These are phyloP conservation scores for Rhododendron ferrugineum DNA, from an alignment of 148 eudicot genomes.

Conservation along the genomic window DNA sequence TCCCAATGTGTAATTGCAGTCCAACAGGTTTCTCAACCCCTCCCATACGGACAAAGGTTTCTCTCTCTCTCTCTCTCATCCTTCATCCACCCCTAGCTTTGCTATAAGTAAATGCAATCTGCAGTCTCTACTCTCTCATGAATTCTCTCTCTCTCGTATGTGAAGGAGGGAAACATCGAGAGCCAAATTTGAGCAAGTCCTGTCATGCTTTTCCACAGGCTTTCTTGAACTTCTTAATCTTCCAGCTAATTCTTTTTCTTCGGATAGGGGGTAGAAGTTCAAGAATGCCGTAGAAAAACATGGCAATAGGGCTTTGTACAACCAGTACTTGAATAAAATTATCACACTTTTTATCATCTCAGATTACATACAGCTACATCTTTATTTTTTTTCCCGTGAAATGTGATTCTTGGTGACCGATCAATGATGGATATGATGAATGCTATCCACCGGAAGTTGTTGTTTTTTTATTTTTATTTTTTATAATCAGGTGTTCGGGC, in stretches of 20 bases:
- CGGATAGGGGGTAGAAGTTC: not conserved
- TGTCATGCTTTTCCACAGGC: slow-evolving; percentile 3
- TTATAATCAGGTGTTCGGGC: not conserved
- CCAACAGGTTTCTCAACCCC: too few relatives aligned
- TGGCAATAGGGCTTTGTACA: not conserved
- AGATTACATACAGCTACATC: not conserved
- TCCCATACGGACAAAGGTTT: too few relatives aligned
- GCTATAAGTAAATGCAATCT: not conserved
- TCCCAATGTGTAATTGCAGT: too few relatives aligned
- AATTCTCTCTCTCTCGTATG: not conserved
- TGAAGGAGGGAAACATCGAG: not conserved
- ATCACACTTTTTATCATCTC: not conserved
- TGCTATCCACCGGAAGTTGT: not conserved
- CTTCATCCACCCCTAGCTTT: not conserved
- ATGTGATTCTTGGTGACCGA: not conserved
- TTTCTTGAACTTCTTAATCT: not conserved
- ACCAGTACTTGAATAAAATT: not conserved
- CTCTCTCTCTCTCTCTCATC: not conserved
- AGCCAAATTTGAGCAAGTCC: not conserved
- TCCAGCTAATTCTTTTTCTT: not conserved
- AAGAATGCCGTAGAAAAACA: not conserved
- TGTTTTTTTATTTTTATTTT: too few relatives aligned
- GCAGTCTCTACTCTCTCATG: not conserved
- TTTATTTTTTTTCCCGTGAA: not conserved
- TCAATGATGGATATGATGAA: not conserved